Base-by-base conservation (phyloP, 2,329 filamentous ascomycete genomes). In the Aureobasidium sp. region DNA sequence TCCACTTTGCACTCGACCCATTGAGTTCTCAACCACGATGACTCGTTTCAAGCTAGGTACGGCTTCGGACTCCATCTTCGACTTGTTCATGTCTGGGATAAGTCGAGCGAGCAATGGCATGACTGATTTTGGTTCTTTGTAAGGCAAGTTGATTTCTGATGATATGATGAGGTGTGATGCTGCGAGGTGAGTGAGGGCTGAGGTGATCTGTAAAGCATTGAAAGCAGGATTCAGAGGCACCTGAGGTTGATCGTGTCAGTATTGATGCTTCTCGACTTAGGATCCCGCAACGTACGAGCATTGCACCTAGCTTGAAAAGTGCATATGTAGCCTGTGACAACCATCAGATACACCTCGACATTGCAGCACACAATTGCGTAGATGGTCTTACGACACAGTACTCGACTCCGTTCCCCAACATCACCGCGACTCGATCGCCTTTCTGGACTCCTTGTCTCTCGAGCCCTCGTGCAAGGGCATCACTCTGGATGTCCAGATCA, bases 141-240 rank as follows among this genome's bases (percentile, higher is more conserved):
- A 79, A 0, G 92, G 85, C 7, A 96, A 78, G 67, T 96, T 93
- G 4, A 92, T 94, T 67, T 97, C 91, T 5, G 89, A 84, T n/a
- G 88, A 89, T 57, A 96, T 88, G 64, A 99, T 81, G 52, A 97
- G 81, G 67, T 94, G 83, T 53, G 84, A 82, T 13, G 86, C 86
- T 8, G 79, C 81, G 0, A 99, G 82, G 69, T 96, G 92, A 9
- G 81, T 82, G 32, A 97, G 79, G 0, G 92, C 93, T 2, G 90
- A 83, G 5, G 84, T 79, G 9, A 97, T 85, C 77, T 97, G 94
- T 5, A 78, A 74, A 3, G 84, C 81, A 67, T 91, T 96, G 79
- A 97, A 97, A 1, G 85, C 87, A 24, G 92, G 93, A 73, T 99
- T 97, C 27, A 97, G 77, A 0, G 93, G 94, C n/a, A 96, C 84